Percentiles rank a stretch among this genome's conserved stretches.
phyloP scores from a whole-genome alignment of 2,329 filamentous ascomycete species.

The Beauveria pseudobassiana region DNA sequence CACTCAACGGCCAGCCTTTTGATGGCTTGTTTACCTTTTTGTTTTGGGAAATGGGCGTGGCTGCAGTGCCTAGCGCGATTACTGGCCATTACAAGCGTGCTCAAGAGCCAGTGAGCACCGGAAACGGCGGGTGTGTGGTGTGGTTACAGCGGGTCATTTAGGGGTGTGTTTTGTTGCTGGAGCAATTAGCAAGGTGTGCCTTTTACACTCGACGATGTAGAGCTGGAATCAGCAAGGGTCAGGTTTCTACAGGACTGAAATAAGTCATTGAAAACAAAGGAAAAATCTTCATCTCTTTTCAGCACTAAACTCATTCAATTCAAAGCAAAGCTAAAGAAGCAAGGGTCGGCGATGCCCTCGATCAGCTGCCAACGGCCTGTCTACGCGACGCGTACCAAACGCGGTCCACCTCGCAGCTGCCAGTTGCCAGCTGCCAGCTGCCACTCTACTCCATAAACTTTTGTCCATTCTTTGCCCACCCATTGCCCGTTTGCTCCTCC shows the following conservation, averaged over 20 bases:
- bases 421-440: neutral
- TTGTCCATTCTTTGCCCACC: no score
- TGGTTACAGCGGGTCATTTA: neutral
- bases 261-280: no score
- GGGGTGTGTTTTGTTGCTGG: neutral
- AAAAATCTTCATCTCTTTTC: no score
- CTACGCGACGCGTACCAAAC: no score
- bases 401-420: neutral
- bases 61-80: neutral
- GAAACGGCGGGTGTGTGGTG: neutral
- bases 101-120: neutral
- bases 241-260: no score
- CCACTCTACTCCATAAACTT: neutral
- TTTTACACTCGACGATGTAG: no score
- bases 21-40: constrained; percentile 8
- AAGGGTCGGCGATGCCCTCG: neutral
- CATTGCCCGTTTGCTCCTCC: neutral
- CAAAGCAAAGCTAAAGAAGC: no score
- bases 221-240: no score
- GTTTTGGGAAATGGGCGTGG: constrained; percentile 12
- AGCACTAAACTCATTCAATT: no score
- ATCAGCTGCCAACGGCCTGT: neutral
- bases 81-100: no score
- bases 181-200: neutral
- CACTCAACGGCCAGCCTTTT: no score